phyloP scores from a whole-genome alignment of 2,329 filamentous ascomycete genomes.

The Raffaelea deltoideospora region DNA sequence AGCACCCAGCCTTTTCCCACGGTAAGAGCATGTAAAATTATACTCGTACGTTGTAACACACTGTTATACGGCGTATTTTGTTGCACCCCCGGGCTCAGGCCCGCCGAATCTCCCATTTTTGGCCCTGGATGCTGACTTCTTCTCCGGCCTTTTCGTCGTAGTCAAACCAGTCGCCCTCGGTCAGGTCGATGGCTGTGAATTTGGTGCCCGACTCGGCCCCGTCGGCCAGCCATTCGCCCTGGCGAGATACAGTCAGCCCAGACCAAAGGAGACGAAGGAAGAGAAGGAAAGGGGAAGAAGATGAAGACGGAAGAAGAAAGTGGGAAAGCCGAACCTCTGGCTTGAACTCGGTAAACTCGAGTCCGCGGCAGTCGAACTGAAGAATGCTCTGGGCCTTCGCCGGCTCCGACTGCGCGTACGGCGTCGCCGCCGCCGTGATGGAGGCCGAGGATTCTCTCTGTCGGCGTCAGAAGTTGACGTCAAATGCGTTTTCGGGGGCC shows the following conservation, averaged over 20 bases:
- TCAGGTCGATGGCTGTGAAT: constrained; percentile 68
- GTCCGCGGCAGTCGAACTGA: constrained; percentile 82
- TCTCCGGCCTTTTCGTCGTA: constrained; percentile 90
- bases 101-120: constrained; percentile 73
- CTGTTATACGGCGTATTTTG: too few relatives aligned
- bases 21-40: too few relatives aligned
- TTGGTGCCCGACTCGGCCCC: constrained; percentile 68
- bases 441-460: constrained; percentile 75
- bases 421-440: constrained; percentile 57
- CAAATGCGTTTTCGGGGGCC: neutral
- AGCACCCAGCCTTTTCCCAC: too few relatives aligned
- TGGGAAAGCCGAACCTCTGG: too few relatives aligned
- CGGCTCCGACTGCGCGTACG: constrained; percentile 58
- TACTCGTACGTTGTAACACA: too few relatives aligned
- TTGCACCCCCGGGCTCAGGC: constrained; percentile 42
- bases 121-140: constrained; percentile 81
- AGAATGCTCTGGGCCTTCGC: constrained; percentile 66
- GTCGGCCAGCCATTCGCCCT: constrained; percentile 84
- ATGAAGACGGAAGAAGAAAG: too few relatives aligned
- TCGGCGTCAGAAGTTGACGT: neutral
- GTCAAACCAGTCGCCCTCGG: constrained; percentile 92
- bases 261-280: too few relatives aligned
- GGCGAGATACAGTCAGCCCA: too few relatives aligned
- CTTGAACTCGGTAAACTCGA: constrained; percentile 85
- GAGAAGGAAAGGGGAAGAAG: too few relatives aligned